phyloP scores from a whole-genome alignment of 208 protist genomes.

The Trypanosoma cruzi region DNA sequence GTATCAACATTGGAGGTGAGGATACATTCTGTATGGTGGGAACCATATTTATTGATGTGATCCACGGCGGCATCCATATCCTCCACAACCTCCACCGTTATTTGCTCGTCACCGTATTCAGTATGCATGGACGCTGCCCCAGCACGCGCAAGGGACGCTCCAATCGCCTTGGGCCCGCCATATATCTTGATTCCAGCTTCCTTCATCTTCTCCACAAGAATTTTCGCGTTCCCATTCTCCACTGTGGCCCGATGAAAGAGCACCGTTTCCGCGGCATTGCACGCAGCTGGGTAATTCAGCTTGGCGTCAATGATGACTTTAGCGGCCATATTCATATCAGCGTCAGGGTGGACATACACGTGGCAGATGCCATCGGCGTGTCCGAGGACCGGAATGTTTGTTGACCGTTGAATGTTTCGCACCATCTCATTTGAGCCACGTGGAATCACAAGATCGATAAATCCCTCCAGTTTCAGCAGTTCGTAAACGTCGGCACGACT shows the following conservation, averaged over 20 bases:
- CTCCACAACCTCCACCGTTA: slow-evolving; percentile 33
- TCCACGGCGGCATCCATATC: slow-evolving; percentile 68
- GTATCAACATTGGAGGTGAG: slow-evolving; percentile 57
- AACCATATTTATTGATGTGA: slow-evolving; percentile 90
- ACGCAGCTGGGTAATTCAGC: slow-evolving; percentile 95
- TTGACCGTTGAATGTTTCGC: slow-evolving; percentile 82
- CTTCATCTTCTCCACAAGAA: slow-evolving; percentile 41
- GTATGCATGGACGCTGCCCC: slow-evolving; percentile 37
- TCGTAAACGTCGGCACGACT: slow-evolving; percentile 40
- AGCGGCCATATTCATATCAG: slow-evolving; percentile 59
- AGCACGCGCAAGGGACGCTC: slow-evolving; percentile 22
- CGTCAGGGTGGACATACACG: slow-evolving; percentile 88
- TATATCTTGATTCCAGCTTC: slow-evolving; percentile 59
- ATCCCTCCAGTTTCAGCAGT: slow-evolving; percentile 59
- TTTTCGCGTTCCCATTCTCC: slow-evolving; percentile 26
- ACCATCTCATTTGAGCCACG: slow-evolving; percentile 92
- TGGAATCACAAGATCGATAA: slow-evolving; percentile 94
- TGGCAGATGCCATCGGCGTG: slow-evolving; percentile 96
- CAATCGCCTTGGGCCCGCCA: slow-evolving; percentile 40
- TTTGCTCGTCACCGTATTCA: slow-evolving; percentile 67
- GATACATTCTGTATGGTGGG: slow-evolving; percentile 92
- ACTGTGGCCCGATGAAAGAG: slow-evolving; percentile 74
- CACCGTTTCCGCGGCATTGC: slow-evolving; percentile 94
- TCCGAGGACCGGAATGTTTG: slow-evolving; percentile 92
- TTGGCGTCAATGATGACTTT: slow-evolving; percentile 86